Evolutionary conservation across 805 yeast species (phyloP).

Genomic region (Zygotorulaspora danielsina): DNA sequence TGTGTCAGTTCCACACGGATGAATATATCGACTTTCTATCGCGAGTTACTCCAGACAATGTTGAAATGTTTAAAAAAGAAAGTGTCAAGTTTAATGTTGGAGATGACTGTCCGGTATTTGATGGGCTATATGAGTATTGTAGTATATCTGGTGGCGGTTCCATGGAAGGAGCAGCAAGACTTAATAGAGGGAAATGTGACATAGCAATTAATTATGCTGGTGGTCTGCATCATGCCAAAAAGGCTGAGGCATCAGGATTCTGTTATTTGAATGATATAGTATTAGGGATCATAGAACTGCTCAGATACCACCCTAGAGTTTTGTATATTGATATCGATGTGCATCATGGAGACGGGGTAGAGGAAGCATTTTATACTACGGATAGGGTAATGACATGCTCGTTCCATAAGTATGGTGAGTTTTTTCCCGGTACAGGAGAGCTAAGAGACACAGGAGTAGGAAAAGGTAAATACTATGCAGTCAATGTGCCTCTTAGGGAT

Average conservation of each 20-base stretch:
- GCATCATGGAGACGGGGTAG: slow-evolving; percentile 98
- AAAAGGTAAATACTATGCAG: slow-evolving; percentile 79
- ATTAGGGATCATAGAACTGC: slow-evolving; percentile 74
- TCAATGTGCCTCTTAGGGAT: slow-evolving; percentile 89
- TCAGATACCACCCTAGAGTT: slow-evolving; percentile 88
- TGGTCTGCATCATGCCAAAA: slow-evolving; percentile 94
- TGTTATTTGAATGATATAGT: slow-evolving; percentile 95
- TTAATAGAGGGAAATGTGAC: slow-evolving; percentile 82
- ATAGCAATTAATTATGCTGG: slow-evolving; percentile 97
- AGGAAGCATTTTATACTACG: slow-evolving; percentile 91
- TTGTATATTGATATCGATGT: slow-evolving; percentile 90
- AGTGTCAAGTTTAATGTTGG: slow-evolving; percentile 87
- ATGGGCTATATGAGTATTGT: slow-evolving; percentile 89
- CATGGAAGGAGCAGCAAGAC: slow-evolving; percentile 83
- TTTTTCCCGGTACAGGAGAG: slow-evolving; percentile 96
- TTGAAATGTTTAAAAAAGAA: slow-evolving; percentile 81
- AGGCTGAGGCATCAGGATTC: slow-evolving; percentile 90
- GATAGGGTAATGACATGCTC: slow-evolving; percentile 96
- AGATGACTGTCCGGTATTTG: slow-evolving; percentile 92
- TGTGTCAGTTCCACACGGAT: slow-evolving; percentile 97
- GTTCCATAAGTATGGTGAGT: slow-evolving; percentile 93
- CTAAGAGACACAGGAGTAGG: slow-evolving; percentile 86
- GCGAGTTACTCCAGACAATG: slow-evolving; percentile 87
- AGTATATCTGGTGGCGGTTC: slow-evolving; percentile 90
- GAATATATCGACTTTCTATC: slow-evolving; percentile 92